Evolutionary conservation across 495 filamentous ascomycete genomes (phyloP).

Genomic region (Evernia prunastri): DNA sequence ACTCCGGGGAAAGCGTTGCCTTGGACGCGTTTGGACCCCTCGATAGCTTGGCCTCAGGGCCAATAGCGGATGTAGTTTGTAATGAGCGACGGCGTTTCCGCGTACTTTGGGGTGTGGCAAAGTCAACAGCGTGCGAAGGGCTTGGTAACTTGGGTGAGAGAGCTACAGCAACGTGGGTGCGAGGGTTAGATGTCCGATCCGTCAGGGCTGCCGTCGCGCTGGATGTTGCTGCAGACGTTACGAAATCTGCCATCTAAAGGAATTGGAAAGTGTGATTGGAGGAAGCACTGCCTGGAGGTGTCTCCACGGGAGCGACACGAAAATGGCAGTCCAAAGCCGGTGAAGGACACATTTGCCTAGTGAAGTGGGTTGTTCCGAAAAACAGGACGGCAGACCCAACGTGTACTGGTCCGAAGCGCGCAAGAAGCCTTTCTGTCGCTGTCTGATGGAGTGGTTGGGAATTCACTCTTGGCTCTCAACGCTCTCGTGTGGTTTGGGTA

Average conservation of each 20-base stretch:
- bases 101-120: slow-evolving; percentile 12
- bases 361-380: background rate
- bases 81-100: slow-evolving; percentile 27
- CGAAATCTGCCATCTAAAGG: slow-evolving; percentile 22
- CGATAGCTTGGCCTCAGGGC: slow-evolving; percentile 19
- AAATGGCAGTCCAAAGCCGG: background rate
- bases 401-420: slow-evolving; percentile 15
- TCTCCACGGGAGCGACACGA: background rate
- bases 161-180: background rate
- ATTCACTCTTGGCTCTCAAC: too few species aligned
- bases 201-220: background rate
- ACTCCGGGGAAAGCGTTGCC: slow-evolving; percentile 20
- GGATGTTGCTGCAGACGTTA: slow-evolving; percentile 5
- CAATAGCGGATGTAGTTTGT: slow-evolving; percentile 11
- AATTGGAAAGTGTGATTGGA: background rate
- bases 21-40: slow-evolving; percentile 13
- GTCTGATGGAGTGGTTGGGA: background rate
- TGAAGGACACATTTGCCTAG: slow-evolving; percentile 9
- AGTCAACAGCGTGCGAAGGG: background rate
- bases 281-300: background rate
- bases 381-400: slow-evolving; percentile 13
- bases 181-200: slow-evolving; percentile 4
- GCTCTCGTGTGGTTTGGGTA: background rate
- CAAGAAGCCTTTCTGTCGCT: background rate
- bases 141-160: background rate